These are phyloP conservation scores for Sugiyamaella americana DNA, from an alignment of 805 yeast genomes.

Conservation along the genomic window DNA sequence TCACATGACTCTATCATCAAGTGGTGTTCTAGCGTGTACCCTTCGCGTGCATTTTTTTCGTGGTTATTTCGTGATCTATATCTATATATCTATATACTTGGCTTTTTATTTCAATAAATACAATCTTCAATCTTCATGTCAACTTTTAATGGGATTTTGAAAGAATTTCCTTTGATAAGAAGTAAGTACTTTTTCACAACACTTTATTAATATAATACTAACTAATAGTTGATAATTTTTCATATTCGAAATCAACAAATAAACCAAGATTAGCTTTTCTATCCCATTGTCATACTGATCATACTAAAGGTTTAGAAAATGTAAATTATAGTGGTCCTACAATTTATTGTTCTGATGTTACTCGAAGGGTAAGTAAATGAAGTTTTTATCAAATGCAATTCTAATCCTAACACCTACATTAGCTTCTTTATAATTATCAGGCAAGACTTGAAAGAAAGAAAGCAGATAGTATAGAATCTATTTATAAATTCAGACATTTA, in stretches of 20 bases:
- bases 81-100: no score
- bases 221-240: slow-evolving; percentile 31
- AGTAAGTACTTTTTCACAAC: no score
- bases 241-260: slow-evolving; percentile 8
- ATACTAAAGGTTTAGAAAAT: slow-evolving; percentile 42
- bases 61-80: no score
- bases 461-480: neutral
- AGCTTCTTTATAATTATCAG: neutral
- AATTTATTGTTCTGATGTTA: slow-evolving; percentile 44
- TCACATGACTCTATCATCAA: no score
- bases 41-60: no score
- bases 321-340: slow-evolving; percentile 34
- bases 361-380: slow-evolving; percentile 28
- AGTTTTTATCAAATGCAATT: no score
- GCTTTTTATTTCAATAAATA: no score
- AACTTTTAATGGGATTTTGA: slow-evolving; percentile 37
- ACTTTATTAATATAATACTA: no score
- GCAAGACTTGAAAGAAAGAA: neutral
- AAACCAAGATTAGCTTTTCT: slow-evolving; percentile 32
- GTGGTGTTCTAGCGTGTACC: no score
- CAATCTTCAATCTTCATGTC: no score
- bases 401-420: no score
- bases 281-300: slow-evolving; percentile 54
- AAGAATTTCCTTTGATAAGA: slow-evolving; percentile 45
- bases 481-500: neutral